phyloP scores from a whole-genome alignment of 768 basidiomycete species.

The Kwoniella sp. region DNA sequence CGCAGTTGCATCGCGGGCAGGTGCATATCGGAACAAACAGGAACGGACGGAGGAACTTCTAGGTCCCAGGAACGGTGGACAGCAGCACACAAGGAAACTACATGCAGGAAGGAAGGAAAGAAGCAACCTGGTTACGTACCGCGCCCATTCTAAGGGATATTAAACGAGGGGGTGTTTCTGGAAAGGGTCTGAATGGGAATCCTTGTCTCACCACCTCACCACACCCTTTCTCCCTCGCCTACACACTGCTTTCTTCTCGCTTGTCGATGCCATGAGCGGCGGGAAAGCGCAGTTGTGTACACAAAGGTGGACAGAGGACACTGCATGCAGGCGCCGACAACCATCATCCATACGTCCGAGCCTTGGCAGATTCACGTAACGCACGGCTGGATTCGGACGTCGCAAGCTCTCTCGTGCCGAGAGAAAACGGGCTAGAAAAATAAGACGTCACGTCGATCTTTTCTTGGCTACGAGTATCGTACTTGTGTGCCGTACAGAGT shows the following conservation, averaged over 20 bases:
- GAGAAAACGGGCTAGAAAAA: neutral
- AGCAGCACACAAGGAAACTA: neutral
- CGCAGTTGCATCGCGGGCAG: no score
- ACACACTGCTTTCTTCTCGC: no score
- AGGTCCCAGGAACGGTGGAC: neutral
- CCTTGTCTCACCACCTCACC: slow-evolving; percentile 1
- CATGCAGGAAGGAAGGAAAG: neutral
- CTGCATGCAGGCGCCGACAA: no score
- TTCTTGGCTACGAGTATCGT: slow-evolving; percentile 1
- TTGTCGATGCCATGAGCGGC: no score
- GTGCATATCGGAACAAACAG: neutral
- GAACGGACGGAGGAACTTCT: neutral
- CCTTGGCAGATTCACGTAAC: no score
- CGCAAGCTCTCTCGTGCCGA: neutral
- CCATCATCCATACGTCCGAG: no score
- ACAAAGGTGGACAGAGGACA: no score
- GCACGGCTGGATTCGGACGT: neutral
- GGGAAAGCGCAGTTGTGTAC: no score
- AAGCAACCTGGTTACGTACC: slow-evolving; percentile 1
- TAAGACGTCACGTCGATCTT: slow-evolving; percentile 19
- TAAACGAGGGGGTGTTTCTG: neutral
- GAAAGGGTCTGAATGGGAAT: slow-evolving; percentile 7
- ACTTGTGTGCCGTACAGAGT: neutral
- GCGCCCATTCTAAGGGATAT: neutral
- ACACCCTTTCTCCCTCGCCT: neutral